A percentile compares a stretch with the other conserved stretches of the same genome.
Evolutionary conservation across 106 monocot species (phyloP).

Genomic region (Phalaenopsis aphrodite): DNA sequence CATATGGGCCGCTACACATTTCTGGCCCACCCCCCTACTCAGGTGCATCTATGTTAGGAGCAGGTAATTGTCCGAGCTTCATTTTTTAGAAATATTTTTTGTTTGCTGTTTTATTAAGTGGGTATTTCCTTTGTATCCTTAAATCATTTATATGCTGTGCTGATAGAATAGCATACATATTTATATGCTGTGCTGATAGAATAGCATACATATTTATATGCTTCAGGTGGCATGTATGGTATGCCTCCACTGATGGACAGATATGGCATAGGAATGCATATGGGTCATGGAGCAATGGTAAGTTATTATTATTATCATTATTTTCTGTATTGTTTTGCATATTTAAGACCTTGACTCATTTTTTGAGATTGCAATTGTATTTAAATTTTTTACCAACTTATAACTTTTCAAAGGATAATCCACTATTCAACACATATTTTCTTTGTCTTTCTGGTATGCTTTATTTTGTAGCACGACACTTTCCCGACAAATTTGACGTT

Average conservation of each 20-base stretch:
- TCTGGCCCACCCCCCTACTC: slow-evolving; percentile 52
- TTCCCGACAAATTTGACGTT: background rate
- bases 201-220: background rate
- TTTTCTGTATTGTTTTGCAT: background rate
- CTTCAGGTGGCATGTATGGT: slow-evolving; percentile 88
- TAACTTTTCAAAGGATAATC: background rate
- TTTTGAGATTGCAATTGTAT: background rate
- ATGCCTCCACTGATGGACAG: slow-evolving; percentile 72
- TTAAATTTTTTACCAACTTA: background rate
- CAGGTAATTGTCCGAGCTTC: background rate
- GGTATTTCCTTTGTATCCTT: background rate
- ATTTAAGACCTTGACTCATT: background rate
- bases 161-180: background rate
- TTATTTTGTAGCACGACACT: background rate
- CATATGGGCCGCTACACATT: slow-evolving; percentile 58
- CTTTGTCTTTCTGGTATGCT: background rate
- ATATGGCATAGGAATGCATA: slow-evolving; percentile 63
- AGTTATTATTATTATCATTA: background rate
- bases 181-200: background rate
- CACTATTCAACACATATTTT: background rate
- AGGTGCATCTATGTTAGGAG: slow-evolving; percentile 35
- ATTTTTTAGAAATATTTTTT: background rate
- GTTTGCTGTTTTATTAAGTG: background rate
- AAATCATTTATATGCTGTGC: background rate
- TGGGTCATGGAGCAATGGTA: slow-evolving; percentile 70